A percentile compares a stretch with the other conserved stretches of the same genome.
Conservation (phyloP, 2,329 filamentous ascomycete species). For the Parastagonospora nodorum region DNA sequence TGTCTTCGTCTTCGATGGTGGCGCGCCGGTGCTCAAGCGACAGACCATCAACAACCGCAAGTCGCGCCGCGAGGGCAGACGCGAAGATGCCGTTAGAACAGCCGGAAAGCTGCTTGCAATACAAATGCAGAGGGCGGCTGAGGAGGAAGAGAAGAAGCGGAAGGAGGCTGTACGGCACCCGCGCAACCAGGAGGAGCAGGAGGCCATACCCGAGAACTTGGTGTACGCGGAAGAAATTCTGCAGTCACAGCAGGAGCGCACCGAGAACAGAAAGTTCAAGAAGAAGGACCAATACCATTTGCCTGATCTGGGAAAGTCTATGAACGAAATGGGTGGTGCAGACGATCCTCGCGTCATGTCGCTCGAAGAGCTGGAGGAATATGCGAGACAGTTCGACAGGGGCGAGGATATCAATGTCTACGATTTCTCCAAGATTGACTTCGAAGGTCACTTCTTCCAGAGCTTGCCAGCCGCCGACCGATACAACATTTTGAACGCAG, state of each 20-base stretch:
- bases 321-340: slow-evolving; percentile 84
- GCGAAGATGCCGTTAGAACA: slow-evolving; percentile 90
- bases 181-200: slow-evolving; percentile 61
- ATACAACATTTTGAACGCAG: slow-evolving; percentile 97
- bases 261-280: slow-evolving; percentile 76
- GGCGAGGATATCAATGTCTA: slow-evolving; percentile 88
- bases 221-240: slow-evolving; percentile 92
- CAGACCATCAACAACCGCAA: slow-evolving; percentile 85
- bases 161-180: slow-evolving; percentile 51
- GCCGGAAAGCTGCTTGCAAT: slow-evolving; percentile 89
- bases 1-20: slow-evolving; percentile 97
- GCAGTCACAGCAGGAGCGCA: slow-evolving; percentile 77
- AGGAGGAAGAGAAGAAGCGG: slow-evolving; percentile 77
- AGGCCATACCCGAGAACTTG: slow-evolving; percentile 74
- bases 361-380: slow-evolving; percentile 89
- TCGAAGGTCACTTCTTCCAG: slow-evolving; percentile 92
- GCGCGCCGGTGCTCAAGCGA: slow-evolving; percentile 86
- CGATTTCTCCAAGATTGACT: slow-evolving; percentile 98
- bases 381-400: slow-evolving; percentile 87
- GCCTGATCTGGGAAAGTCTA: slow-evolving; percentile 77
- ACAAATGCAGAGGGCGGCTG: slow-evolving; percentile 89
- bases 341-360: slow-evolving; percentile 98
- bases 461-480: slow-evolving; percentile 87
- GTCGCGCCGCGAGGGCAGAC: slow-evolving; percentile 78
- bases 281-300: slow-evolving; percentile 96